Evolutionary conservation across 2,329 filamentous ascomycete species (phyloP), one percentile per base, ranked within the genome.

Genomic region (Aspergillus ustus): DNA sequence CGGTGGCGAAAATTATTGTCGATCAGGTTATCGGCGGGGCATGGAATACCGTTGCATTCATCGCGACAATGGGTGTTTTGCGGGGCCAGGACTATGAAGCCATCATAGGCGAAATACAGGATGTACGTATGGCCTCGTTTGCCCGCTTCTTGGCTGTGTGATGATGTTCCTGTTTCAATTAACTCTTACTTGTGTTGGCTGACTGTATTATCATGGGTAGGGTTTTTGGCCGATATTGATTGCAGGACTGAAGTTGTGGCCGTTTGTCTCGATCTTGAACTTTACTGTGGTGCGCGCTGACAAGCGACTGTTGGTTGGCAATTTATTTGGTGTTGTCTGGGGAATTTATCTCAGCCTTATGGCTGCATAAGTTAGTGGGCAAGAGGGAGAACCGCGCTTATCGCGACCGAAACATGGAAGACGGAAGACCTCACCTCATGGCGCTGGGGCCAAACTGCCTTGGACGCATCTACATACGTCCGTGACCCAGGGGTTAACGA

Each of bases 1-100:
- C 71, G 3, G 59, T 82, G 34, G 81, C 81, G 64, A 89, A 89
- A 67, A 83, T 88, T 61, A 61, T 82, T 13, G 77, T 88, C 40
- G 86, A 89, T 65, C 85, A 88, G 69, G 83, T 83, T 0, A 55
- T 88, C 22, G 85, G 85, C 29, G 84, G 83, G 0, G 76, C 82
- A 1, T 72, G 84, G 69, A 88, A 87, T 70, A 87, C 83, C 1
- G 73, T 82, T 34, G 75, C 84, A 57, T 88, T 87, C 70, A 77
- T 88, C 20, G 78, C 77, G 15, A 84, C 80, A 15, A 85, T 88
- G 72, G 82, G 80, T 7, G 77, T 82, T 15, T 72, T 84, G 34
- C 77, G 77, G 22, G 78, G 77, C 0, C 69, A 77, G 19, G 65
- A 70, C n/a, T 69, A 67, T 51, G 73, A 69, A 13, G 66, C 65